These are phyloP conservation scores for Batkoa obscura DNA, from an alignment of 371 early-diverging fungal genomes.

Conservation along the genomic window DNA sequence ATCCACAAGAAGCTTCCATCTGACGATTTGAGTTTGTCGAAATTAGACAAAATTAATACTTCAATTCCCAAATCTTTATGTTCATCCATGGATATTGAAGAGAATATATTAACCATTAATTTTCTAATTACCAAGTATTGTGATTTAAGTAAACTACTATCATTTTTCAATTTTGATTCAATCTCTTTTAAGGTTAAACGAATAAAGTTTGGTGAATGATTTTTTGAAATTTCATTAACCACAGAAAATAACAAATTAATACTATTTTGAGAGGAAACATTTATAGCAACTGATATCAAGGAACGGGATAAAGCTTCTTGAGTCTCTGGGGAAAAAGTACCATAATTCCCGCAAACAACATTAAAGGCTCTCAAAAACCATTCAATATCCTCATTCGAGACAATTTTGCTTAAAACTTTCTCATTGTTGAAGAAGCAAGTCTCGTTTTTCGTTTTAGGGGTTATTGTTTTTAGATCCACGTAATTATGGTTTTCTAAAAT, in stretches of 20 bases:
- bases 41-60: neutral
- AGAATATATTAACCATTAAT: neutral
- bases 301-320: slow-evolving; percentile 12
- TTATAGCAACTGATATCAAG: slow-evolving; percentile 28
- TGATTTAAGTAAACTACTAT: neutral
- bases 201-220: too few relatives aligned
- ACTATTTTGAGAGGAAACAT: slow-evolving; percentile 27
- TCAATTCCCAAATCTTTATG: neutral
- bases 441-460: slow-evolving; percentile 20
- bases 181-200: neutral
- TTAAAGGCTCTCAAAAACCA: slow-evolving; percentile 49
- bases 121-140: neutral
- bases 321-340: slow-evolving; percentile 10
- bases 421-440: slow-evolving; percentile 62
- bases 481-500: too few relatives aligned
- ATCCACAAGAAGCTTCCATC: slow-evolving; percentile 7
- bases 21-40: neutral
- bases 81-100: neutral
- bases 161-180: neutral
- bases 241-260: too few relatives aligned
- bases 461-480: too few relatives aligned
- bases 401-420: slow-evolving; percentile 59
- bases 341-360: slow-evolving; percentile 17
- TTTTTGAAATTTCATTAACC: too few relatives aligned
- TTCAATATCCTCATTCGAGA: slow-evolving; percentile 40